These are phyloP conservation scores for Leishmania gerbilli DNA, from an alignment of 208 protist genomes.

Conservation along the genomic window DNA sequence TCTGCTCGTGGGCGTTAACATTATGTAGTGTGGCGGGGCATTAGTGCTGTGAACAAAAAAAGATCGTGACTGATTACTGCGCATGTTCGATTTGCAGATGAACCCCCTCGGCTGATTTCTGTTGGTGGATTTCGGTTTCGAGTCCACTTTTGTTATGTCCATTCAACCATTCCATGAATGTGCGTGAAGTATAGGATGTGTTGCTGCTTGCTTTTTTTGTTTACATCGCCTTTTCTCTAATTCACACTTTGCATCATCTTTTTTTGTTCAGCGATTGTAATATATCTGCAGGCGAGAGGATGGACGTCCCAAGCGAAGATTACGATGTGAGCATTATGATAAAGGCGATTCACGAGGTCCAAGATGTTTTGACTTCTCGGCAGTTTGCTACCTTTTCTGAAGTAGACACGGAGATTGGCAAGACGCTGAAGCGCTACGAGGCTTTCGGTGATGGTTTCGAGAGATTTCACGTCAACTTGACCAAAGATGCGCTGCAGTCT, in stretches of 20 bases:
- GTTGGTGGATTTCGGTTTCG: neutral
- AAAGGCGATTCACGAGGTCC: constrained; percentile 67
- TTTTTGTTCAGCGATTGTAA: neutral
- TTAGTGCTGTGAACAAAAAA: neutral
- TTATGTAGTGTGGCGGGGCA: neutral
- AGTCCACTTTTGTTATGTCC: no score
- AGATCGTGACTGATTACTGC: neutral
- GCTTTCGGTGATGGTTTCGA: constrained; percentile 81
- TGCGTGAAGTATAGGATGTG: neutral
- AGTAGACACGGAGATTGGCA: constrained; percentile 71
- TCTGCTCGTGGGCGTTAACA: neutral
- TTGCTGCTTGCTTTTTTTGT: neutral
- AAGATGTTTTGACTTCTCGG: constrained; percentile 49
- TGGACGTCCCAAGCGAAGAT: constrained; percentile 81
- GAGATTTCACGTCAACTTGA: constrained; percentile 67
- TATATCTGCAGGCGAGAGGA: constrained; percentile 8
- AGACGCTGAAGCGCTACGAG: constrained; percentile 70
- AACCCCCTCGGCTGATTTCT: neutral
- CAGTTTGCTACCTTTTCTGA: constrained; percentile 83
- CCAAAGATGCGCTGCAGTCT: constrained; percentile 57
- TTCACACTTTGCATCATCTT: no score
- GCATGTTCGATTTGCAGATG: no score
- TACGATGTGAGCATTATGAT: constrained; percentile 83
- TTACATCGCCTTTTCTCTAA: neutral
- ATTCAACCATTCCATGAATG: no score